Evolutionary conservation across 1,139 yeast genomes (phyloP).

Genomic region (Pichia sp.): DNA sequence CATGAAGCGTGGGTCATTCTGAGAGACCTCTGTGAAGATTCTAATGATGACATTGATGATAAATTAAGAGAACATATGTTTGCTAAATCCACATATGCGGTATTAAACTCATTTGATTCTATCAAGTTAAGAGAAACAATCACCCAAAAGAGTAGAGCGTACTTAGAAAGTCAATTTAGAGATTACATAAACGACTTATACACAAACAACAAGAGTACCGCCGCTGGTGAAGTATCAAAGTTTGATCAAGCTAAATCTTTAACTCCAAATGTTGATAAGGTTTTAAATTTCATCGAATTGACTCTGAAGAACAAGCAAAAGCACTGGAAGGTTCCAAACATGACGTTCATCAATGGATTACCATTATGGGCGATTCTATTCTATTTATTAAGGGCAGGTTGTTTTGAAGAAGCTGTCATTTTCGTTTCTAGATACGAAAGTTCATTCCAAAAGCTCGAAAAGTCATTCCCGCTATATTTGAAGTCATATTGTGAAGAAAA

Average conservation of each 20-base stretch:
- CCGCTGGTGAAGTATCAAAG: background rate
- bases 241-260: constrained; percentile 14
- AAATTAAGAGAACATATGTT: constrained; percentile 10
- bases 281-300: constrained; percentile 26
- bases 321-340: constrained; percentile 47
- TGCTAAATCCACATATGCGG: constrained; percentile 11
- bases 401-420: constrained; percentile 71
- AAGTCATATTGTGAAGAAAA: constrained; percentile 67
- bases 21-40: constrained; percentile 28
- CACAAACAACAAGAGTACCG: constrained; percentile 37
- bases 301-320: constrained; percentile 33
- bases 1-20: constrained; percentile 62
- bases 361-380: constrained; percentile 94
- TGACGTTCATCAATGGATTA: constrained; percentile 69
- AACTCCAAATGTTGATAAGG: constrained; percentile 23
- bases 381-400: constrained; percentile 83
- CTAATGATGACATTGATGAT: constrained; percentile 13
- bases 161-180: constrained; percentile 75
- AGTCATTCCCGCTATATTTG: constrained; percentile 78
- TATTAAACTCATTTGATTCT: constrained; percentile 32
- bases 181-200: constrained; percentile 73
- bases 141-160: constrained; percentile 54
- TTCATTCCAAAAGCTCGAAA: constrained; percentile 77
- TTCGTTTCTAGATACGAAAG: constrained; percentile 50
- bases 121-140: constrained; percentile 47